These are phyloP conservation scores for Physcomitrium patens DNA, from an alignment of 225 moss, liverwort and hornwort genomes.

Conservation along the genomic window DNA sequence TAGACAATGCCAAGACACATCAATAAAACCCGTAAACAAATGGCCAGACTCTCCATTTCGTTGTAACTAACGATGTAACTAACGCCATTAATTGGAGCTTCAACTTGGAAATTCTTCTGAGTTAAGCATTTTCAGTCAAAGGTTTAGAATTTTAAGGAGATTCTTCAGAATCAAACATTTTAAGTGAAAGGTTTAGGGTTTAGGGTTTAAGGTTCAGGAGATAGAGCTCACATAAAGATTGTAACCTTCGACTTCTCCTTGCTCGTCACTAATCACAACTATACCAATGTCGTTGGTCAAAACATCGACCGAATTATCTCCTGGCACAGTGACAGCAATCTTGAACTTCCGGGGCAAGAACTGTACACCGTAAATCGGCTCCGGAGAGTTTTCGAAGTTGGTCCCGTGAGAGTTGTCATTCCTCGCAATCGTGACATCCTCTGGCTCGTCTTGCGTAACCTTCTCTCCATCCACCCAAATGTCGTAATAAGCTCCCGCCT, in stretches of 20 bases:
- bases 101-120: too few relatives aligned
- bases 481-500: slow-evolving; percentile 82
- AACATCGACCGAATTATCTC: slow-evolving; percentile 82
- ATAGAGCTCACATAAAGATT: slow-evolving; percentile 64
- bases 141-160: too few relatives aligned
- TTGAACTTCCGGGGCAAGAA: slow-evolving; percentile 87
- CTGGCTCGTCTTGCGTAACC: slow-evolving; percentile 60
- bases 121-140: too few relatives aligned
- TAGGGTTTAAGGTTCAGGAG: too few relatives aligned
- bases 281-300: slow-evolving; percentile 81
- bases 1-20: too few relatives aligned
- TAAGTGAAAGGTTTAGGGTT: too few relatives aligned
- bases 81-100: too few relatives aligned
- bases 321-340: slow-evolving; percentile 81
- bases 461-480: slow-evolving; percentile 91
- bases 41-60: too few relatives aligned
- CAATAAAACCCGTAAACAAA: too few relatives aligned
- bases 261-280: slow-evolving; percentile 64
- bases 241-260: slow-evolving; percentile 73
- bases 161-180: too few relatives aligned
- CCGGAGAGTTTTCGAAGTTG: slow-evolving; percentile 72
- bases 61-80: too few relatives aligned
- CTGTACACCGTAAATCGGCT: slow-evolving; percentile 77
- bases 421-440: slow-evolving; percentile 70
- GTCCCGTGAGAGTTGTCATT: slow-evolving; percentile 68